Conservation (phyloP, 768 basidiomycete genomes). For the Leccinum subtestaceum region DNA sequence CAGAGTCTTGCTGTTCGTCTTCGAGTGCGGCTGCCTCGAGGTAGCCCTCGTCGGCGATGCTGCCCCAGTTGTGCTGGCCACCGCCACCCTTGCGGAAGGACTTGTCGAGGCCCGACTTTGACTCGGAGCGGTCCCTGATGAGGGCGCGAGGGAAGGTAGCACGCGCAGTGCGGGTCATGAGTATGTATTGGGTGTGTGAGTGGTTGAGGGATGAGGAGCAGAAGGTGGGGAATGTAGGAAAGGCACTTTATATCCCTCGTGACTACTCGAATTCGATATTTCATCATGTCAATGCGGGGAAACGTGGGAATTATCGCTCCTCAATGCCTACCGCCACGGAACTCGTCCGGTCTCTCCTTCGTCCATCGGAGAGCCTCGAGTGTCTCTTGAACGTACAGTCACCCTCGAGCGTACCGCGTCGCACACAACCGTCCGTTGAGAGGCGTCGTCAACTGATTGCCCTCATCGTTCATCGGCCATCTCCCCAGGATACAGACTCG, state of each 20-base stretch:
- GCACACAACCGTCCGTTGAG: background rate
- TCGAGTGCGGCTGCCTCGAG: conserved; percentile 55
- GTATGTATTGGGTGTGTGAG: conserved; percentile 8
- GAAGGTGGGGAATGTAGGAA: background rate
- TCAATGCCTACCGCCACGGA: conserved; percentile 3
- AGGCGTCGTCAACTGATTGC: conserved; percentile 33
- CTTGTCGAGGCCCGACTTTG: conserved; percentile 72
- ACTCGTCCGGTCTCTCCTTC: conserved; percentile 26
- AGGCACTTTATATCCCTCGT: conserved; percentile 22
- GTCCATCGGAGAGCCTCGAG: conserved; percentile 45
- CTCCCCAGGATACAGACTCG: conserved; percentile 39
- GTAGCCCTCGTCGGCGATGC: conserved; percentile 57
- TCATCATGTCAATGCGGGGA: background rate
- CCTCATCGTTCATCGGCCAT: conserved; percentile 47
- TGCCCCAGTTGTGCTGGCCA: conserved; percentile 87
- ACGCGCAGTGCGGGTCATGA: conserved; percentile 81
- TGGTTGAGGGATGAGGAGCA: background rate
- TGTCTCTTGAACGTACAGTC: conserved; percentile 41
- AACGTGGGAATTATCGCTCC: background rate
- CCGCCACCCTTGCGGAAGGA: conserved; percentile 75
- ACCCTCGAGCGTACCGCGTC: background rate
- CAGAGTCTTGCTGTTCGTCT: conserved; percentile 54
- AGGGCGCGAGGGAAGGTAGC: conserved; percentile 69
- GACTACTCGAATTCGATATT: background rate
- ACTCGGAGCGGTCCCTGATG: conserved; percentile 73